Conservation (phyloP, 495 filamentous ascomycete species). For the Aspergillus haitiensis region DNA sequence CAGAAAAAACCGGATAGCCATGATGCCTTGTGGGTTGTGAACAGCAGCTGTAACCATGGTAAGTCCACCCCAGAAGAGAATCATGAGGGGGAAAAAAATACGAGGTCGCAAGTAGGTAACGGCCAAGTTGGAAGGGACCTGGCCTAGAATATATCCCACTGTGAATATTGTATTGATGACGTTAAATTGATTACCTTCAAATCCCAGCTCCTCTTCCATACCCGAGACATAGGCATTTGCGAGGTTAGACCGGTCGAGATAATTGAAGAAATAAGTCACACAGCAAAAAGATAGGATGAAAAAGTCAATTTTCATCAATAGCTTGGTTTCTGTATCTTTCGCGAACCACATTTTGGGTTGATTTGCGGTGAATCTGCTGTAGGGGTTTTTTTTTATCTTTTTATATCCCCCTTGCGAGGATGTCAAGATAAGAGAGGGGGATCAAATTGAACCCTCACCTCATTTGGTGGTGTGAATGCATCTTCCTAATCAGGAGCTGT, state of each 20-base stretch:
- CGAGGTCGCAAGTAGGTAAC: constrained; percentile 59
- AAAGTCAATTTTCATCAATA: constrained; percentile 47
- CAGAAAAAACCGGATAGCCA: constrained; percentile 69
- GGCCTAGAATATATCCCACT: constrained; percentile 54
- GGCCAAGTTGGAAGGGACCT: constrained; percentile 61
- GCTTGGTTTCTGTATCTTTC: constrained; percentile 21
- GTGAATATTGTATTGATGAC: constrained; percentile 54
- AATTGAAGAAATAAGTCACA: constrained; percentile 55
- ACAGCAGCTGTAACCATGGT: constrained; percentile 60
- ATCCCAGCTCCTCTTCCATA: constrained; percentile 62
- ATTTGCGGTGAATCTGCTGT: not conserved
- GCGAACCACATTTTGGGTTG: constrained; percentile 17
- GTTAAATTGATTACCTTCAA: constrained; percentile 58
- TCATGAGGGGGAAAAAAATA: constrained; percentile 61
- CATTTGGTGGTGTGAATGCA: not conserved
- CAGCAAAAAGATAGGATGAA: constrained; percentile 68
- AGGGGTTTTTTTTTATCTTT: not conserved
- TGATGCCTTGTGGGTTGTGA: constrained; percentile 53
- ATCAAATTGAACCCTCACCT: not conserved
- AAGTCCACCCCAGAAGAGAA: constrained; percentile 59
- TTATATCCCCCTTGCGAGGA: no score
- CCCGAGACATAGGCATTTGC: constrained; percentile 65
- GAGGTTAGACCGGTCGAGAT: constrained; percentile 59
- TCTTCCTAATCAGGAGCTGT: not conserved
- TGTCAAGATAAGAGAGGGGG: not conserved